Percentiles rank a stretch among this genome's conserved stretches.
phyloP scores from a whole-genome alignment of 192 early-diverging fungal species.

The Chytriomyces sp. region DNA sequence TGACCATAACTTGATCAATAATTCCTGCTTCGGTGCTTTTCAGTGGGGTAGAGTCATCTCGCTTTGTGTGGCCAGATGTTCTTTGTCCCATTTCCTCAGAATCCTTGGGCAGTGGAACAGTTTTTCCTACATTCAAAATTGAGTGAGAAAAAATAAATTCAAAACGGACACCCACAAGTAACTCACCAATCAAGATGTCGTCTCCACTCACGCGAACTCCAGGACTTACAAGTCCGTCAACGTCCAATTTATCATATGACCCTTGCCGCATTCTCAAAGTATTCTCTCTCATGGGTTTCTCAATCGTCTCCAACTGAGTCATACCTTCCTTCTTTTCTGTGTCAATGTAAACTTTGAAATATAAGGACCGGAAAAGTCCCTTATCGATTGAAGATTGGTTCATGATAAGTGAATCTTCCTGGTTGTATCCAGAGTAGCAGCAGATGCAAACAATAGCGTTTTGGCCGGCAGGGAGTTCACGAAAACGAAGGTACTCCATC shows the following conservation, averaged over 20 bases:
- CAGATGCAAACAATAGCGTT: constrained; percentile 97
- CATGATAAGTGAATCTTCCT: constrained; percentile 99
- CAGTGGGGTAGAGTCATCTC: constrained; percentile 93
- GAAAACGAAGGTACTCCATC: constrained; percentile 95
- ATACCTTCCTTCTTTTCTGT: constrained; percentile 89
- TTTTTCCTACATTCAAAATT: constrained; percentile 60
- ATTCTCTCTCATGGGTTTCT: constrained; percentile 91
- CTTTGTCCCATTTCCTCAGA: constrained; percentile 93
- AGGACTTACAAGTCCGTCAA: constrained; percentile 94
- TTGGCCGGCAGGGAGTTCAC: constrained; percentile 96
- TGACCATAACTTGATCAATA: constrained; percentile 95
- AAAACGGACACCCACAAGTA: background rate
- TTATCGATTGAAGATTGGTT: constrained; percentile 98
- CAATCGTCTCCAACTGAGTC: constrained; percentile 83
- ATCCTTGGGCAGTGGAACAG: constrained; percentile 83
- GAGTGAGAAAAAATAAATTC: constrained; percentile 12
- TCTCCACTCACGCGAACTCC: constrained; percentile 94
- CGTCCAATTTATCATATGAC: constrained; percentile 95
- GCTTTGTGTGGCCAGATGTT: constrained; percentile 81
- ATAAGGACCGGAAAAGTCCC: constrained; percentile 95
- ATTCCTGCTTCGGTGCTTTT: constrained; percentile 95
- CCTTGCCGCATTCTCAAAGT: constrained; percentile 89
- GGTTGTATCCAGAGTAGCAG: constrained; percentile 99
- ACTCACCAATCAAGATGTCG: constrained; percentile 93
- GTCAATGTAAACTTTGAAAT: constrained; percentile 96